Evolutionary conservation across 805 yeast genomes (phyloP).

Genomic region (Saccharomycopsis babjevae): DNA sequence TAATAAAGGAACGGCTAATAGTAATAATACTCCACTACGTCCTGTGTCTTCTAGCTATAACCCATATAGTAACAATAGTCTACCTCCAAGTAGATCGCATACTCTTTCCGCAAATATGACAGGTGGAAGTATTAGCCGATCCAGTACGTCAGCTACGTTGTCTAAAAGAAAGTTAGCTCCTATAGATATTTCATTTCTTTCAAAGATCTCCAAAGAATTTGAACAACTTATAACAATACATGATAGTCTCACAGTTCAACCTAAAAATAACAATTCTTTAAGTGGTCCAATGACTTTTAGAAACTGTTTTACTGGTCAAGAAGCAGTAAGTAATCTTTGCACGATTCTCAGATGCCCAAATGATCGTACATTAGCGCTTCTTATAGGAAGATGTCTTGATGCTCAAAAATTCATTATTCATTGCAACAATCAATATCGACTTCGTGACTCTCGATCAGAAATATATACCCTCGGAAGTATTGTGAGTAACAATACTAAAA

Average conservation of each 20-base stretch:
- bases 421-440: conserved; percentile 86
- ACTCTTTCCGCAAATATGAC: not conserved
- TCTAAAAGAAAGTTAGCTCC: conserved; percentile 36
- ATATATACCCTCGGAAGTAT: conserved; percentile 37
- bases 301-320: conserved; percentile 87
- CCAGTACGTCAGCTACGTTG: not conserved
- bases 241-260: conserved; percentile 26
- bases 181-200: conserved; percentile 83
- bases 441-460: conserved; percentile 80
- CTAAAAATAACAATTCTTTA: not conserved
- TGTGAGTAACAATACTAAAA: conserved; percentile 1
- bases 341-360: conserved; percentile 69
- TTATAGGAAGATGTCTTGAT: conserved; percentile 85
- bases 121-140: not conserved
- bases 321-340: conserved; percentile 87
- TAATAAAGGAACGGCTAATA: not conserved
- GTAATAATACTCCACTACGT: not conserved
- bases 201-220: conserved; percentile 74
- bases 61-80: not conserved
- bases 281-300: conserved; percentile 54
- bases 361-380: conserved; percentile 80
- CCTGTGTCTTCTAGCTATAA: not conserved
- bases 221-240: conserved; percentile 59
- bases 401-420: conserved; percentile 93
- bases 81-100: not conserved